These are phyloP conservation scores for Amaranthus palmeri DNA, from an alignment of 148 eudicot genomes.

Conservation along the genomic window DNA sequence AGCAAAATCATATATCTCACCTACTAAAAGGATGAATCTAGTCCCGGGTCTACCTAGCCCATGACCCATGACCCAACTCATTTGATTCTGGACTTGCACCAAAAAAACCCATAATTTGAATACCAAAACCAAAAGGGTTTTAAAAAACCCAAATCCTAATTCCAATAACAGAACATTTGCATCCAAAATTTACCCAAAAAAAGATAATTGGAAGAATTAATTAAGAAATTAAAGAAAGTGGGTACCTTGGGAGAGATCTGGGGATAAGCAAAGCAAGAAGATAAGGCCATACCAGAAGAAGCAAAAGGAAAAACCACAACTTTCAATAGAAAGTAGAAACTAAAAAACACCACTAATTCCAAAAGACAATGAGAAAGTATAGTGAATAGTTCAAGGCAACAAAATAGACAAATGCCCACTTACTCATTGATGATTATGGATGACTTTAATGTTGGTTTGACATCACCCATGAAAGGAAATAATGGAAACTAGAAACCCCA, in stretches of 20 bases:
- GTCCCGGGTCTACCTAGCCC: no score
- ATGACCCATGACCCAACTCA: no score
- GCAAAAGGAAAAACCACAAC: conserved; percentile 9
- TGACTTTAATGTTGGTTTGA: not conserved
- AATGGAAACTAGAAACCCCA: not conserved
- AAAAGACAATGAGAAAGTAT: conserved; percentile 13
- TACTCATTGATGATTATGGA: not conserved
- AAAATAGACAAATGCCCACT: conserved; percentile 7
- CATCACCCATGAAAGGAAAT: conserved; percentile 20
- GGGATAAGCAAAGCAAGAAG: conserved; percentile 40
- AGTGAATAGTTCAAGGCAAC: conserved; percentile 8
- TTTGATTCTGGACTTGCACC: not conserved
- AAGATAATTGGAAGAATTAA: not conserved
- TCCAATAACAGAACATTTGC: not conserved
- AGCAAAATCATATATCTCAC: not conserved
- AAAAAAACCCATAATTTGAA: not conserved
- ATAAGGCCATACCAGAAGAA: conserved; percentile 43
- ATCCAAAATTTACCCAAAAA: not conserved
- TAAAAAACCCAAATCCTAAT: not conserved
- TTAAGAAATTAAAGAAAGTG: conserved; percentile 6
- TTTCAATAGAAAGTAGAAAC: not conserved
- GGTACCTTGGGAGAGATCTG: conserved; percentile 41
- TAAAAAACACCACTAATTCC: no score
- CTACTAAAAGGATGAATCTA: not conserved
- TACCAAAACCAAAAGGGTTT: not conserved